Base-by-base conservation (phyloP, 306 rosid species). In the Cicer bijugum region DNA sequence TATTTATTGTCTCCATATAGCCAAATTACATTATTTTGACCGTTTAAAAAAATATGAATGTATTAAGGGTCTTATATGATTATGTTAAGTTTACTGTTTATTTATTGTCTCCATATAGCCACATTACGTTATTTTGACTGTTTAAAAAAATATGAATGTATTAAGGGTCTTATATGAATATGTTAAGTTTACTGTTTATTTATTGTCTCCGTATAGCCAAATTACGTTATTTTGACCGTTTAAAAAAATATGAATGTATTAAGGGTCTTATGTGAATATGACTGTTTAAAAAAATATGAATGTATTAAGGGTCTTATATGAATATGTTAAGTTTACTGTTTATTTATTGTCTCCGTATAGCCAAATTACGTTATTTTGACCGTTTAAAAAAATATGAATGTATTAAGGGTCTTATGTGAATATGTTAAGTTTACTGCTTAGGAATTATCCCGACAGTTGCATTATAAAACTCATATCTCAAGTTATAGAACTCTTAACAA, bases 401-500 rank as follows among this genome's bases (percentile, higher is more conserved):
- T 23, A 56, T 56, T 1, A 23, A 19, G 14, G 61, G 61, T 56
- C 35, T 56, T 56, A 19, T 19, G 9, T 50, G 8, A 50, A 50
- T 50, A 50, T 57, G 4, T 57, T 57, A 23, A 20, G 63, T 38
- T 20, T 19, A 23, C 35, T 55, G 35, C 12, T 19, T 9, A 17
- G 35, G 39, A 56, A 55, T 15, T 51, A 4, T 14, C 57, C 11
- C 8, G 7, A 19, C 37, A 3, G 11, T 52, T 16, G 58, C 76
- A 87, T 94, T 35, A 55, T 4, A 9, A 53, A 56, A 19, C 5
- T 56, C 62, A 20, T 23, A 20, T 20, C 8, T 56, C 39, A 51
- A 7, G 57, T 15, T 51, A 51, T 51, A 1, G 19, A 48, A 14
- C 33, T 23, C 33, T 17, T 7, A 40, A 6, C 9, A 6, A 8